Percentiles rank a stretch among this genome's conserved stretches.
Conservation (phyloP, 140 eudicot species). For the Cichorium intybus region DNA sequence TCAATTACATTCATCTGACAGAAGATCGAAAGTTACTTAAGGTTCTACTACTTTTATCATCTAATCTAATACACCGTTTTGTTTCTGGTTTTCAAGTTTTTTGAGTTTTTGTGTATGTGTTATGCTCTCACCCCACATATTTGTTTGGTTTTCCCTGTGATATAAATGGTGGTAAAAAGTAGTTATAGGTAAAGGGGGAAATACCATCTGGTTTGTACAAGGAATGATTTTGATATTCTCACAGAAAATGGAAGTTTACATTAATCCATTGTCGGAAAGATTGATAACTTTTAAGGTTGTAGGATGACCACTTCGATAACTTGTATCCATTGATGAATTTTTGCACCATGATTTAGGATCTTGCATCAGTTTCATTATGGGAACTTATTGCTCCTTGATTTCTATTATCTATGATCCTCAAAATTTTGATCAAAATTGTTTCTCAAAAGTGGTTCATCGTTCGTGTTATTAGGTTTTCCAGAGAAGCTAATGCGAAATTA, state of each 20-base stretch:
- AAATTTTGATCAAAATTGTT: no score
- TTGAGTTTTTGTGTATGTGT: neutral
- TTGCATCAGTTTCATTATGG: no score
- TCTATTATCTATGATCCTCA: no score
- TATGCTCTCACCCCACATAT: neutral
- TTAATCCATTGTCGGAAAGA: no score
- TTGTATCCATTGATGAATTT: no score
- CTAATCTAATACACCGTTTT: constrained; percentile 14
- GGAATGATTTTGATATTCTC: constrained; percentile 33
- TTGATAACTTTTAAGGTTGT: no score
- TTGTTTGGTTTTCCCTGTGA: constrained; percentile 29
- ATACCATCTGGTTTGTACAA: constrained; percentile 30
- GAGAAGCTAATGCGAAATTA: no score
- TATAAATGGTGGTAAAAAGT: constrained; percentile 19
- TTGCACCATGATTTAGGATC: no score
- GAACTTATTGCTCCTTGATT: no score
- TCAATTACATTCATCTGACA: constrained; percentile 59
- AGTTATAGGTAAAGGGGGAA: constrained; percentile 21
- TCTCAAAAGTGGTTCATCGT: no score
- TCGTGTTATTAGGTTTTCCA: no score
- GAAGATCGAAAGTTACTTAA: constrained; percentile 38
- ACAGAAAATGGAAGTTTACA: constrained; percentile 27
- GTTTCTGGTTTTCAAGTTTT: constrained; percentile 1
- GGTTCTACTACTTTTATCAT: neutral
- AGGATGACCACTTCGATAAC: no score